A percentile compares a stretch with the other conserved stretches of the same genome.
Conservation (phyloP, 2,329 filamentous ascomycete genomes). For the Teratosphaeriaceae sp. region DNA sequence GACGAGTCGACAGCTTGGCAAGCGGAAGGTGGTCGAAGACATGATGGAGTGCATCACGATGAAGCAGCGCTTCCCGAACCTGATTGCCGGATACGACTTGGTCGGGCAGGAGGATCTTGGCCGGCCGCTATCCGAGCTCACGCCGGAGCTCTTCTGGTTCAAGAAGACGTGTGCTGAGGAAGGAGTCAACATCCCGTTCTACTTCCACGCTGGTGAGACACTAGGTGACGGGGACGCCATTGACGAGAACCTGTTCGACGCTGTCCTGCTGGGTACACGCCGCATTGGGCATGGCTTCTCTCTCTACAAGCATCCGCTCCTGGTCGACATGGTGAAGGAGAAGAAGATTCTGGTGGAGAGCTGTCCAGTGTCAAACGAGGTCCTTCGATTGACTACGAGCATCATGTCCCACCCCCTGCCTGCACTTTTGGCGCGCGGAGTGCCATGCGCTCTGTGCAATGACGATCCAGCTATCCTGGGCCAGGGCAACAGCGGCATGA, state of each 20-base stretch:
- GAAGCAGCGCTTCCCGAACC: conserved; percentile 69
- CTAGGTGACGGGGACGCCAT: conserved; percentile 70
- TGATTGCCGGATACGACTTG: conserved; percentile 82
- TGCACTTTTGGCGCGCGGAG: conserved; percentile 75
- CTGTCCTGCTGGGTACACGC: conserved; percentile 75
- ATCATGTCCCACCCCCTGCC: conserved; percentile 76
- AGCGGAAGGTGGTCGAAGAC: conserved; percentile 59
- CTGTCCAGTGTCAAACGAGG: conserved; percentile 87
- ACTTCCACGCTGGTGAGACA: conserved; percentile 90
- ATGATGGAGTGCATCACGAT: conserved; percentile 85
- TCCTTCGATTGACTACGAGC: conserved; percentile 69
- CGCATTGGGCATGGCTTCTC: conserved; percentile 87
- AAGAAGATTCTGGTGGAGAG: conserved; percentile 82
- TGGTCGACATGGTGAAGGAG: conserved; percentile 83
- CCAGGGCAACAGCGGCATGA: conserved; percentile 73
- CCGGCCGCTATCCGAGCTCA: conserved; percentile 65
- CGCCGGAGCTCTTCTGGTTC: conserved; percentile 91
- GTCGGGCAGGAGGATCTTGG: conserved; percentile 83
- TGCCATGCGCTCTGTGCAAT: conserved; percentile 77
- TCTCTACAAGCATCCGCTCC: conserved; percentile 82
- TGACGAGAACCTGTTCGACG: conserved; percentile 84
- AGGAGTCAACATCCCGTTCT: conserved; percentile 79
- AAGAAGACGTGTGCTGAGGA: conserved; percentile 73
- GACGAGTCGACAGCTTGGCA: conserved; percentile 56
- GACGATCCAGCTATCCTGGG: conserved; percentile 88